These are phyloP conservation scores for Mycena galericulata DNA, from an alignment of 768 basidiomycete genomes.

Conservation along the genomic window DNA sequence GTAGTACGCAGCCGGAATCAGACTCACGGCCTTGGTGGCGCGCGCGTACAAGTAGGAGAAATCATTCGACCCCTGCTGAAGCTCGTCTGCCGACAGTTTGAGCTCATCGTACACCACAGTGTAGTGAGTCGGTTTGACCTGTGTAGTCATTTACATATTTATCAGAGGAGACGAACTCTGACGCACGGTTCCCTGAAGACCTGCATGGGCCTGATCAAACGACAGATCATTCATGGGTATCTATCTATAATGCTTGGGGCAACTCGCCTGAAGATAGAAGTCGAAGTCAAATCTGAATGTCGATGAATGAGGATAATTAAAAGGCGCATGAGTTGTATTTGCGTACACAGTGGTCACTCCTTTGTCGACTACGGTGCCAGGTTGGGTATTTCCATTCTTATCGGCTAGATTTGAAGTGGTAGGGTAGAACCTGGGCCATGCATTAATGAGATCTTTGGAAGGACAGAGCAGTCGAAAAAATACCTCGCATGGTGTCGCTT, in stretches of 20 bases:
- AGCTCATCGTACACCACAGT: conserved; percentile 86
- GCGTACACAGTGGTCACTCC: conserved; percentile 78
- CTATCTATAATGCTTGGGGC: too few species aligned
- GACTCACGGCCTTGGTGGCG: conserved; percentile 86
- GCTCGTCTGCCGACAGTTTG: conserved; percentile 70
- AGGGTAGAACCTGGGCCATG: conserved; percentile 63
- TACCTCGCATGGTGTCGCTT: conserved; percentile 77
- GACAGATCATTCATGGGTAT: too few species aligned
- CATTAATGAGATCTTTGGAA: neutral
- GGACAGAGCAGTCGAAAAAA: conserved; percentile 28
- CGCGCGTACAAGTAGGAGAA: conserved; percentile 82
- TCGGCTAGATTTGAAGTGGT: conserved; percentile 62
- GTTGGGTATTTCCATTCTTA: conserved; percentile 79
- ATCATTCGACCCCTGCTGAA: conserved; percentile 80
- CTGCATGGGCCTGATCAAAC: conserved; percentile 70
- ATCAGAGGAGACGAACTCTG: neutral
- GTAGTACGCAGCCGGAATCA: conserved; percentile 85
- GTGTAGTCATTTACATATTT: neutral
- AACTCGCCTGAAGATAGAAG: conserved; percentile 65
- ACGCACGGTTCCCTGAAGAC: conserved; percentile 71
- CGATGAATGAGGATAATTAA: neutral
- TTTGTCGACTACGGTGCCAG: conserved; percentile 85
- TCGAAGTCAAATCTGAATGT: conserved; percentile 68
- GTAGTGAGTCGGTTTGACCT: conserved; percentile 79
- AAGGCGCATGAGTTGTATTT: conserved; percentile 31